Conservation (phyloP, 176 grass and related monocot genomes). For the Oryza meyeriana region DNA sequence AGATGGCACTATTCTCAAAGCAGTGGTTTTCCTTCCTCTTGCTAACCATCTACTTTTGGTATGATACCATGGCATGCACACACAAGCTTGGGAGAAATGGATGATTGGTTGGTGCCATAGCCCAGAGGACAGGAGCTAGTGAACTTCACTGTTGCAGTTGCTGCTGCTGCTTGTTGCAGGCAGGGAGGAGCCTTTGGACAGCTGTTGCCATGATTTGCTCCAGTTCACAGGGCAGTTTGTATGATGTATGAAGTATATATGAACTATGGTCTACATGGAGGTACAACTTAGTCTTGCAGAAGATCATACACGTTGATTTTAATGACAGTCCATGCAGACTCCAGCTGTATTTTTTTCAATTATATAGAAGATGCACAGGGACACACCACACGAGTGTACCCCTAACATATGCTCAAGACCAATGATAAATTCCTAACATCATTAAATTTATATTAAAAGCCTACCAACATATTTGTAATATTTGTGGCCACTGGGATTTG, state of each 20-base stretch:
- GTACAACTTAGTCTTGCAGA: not conserved
- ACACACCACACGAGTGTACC: too few species aligned
- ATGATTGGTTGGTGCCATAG: not conserved
- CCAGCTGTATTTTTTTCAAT: too few species aligned
- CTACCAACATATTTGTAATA: too few species aligned
- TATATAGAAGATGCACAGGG: too few species aligned
- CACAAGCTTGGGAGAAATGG: not conserved
- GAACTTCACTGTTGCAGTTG: conserved; percentile 1
- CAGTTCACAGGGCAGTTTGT: not conserved
- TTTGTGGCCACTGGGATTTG: too few species aligned
- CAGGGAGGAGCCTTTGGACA: not conserved
- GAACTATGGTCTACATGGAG: not conserved
- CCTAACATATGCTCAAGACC: too few species aligned
- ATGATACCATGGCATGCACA: not conserved
- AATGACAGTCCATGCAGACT: too few species aligned
- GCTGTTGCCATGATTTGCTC: not conserved
- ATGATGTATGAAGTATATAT: not conserved
- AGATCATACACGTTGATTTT: too few species aligned
- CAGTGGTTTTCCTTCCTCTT: not conserved
- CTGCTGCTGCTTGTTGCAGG: not conserved
- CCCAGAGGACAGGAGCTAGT: not conserved
- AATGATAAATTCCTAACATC: too few species aligned
- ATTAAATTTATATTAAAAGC: too few species aligned
- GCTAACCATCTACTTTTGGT: not conserved
- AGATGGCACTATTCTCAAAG: not conserved